These are phyloP conservation scores for Calonectria fujianensis DNA, from an alignment of 2,329 filamentous ascomycete genomes.

Conservation along the genomic window DNA sequence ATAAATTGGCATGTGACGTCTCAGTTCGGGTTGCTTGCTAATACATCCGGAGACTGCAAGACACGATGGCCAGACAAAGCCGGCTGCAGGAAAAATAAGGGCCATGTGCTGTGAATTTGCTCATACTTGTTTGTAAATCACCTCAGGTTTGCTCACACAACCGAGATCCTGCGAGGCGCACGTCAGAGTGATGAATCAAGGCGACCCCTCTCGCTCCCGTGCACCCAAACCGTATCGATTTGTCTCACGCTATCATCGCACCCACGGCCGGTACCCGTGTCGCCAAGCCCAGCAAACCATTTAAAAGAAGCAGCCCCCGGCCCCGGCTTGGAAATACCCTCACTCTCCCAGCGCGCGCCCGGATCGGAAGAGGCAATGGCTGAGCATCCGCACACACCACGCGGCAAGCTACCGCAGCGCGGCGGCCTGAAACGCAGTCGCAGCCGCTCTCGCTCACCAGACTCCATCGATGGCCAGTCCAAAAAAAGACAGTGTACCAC, in stretches of 20 bases:
- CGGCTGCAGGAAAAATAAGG: background rate
- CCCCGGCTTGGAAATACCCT: background rate
- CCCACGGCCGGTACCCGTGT: background rate
- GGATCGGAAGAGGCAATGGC: constrained; percentile 22
- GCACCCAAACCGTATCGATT: background rate
- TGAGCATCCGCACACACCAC: background rate
- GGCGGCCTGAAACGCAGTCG: constrained; percentile 17
- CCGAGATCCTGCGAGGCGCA: background rate
- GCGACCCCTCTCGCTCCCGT: background rate
- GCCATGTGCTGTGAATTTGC: constrained; percentile 21
- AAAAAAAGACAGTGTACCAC: constrained; percentile 32
- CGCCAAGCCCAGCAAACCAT: background rate
- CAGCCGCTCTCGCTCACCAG: constrained; percentile 21
- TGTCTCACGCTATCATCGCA: constrained; percentile 15
- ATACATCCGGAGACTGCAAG: constrained; percentile 13
- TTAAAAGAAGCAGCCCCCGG: constrained; percentile 1
- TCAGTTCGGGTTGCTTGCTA: background rate
- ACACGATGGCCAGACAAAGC: background rate
- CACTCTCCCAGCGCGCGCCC: background rate
- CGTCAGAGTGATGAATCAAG: constrained; percentile 21
- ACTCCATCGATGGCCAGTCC: background rate
- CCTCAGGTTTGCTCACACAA: background rate
- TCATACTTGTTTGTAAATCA: constrained; percentile 18
- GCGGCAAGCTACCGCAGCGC: constrained; percentile 18
- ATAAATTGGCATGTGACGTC: constrained; percentile 28